Base-by-base conservation (phyloP, 148 eudicot genomes). In the Vaccinium macrocarpon region DNA sequence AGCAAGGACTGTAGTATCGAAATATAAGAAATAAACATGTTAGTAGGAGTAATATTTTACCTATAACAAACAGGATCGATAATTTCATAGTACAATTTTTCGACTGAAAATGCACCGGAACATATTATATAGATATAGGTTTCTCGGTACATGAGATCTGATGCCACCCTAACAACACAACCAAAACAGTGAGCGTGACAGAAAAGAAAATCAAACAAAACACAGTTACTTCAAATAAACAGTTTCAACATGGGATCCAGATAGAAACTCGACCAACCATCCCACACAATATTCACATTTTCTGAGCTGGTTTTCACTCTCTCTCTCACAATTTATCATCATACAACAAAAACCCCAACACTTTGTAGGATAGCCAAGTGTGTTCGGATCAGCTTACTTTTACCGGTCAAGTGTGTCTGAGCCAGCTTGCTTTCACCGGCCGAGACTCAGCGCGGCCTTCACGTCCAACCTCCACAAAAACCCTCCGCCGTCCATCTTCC, bases 391-490 rank as follows among this genome's bases (percentile, higher is more conserved):
- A 35, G 38, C 38, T 35, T 35, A 1, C 55, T 50, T 35, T 86
- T 59, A 91, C 86, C 89, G 38, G 38, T 35, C 38, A 35, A 2
- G 38, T 35, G 38, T 35, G 38, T 35, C 38, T 2, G 2, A 35
- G 38, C 38, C 38, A 35, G 14, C 12, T 27, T 10, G 55, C 55
- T 50, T 35, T 86, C 53, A 91, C 86, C 90, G 90, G 4, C 95
- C 93, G 83, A 92, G 86, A 51, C 89, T 66, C 0, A 96, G 93
- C 0, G 99, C 98, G 51, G 98, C 93, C 16, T 93, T 87, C 0
- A 90, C 87, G 59, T 96, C 99, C 56, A 96, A 84, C 82, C 99
- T 85, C 99, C 99, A 96, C 81, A 95, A 98, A 86, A 90, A 92
- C 11, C 97, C 99, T 1, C 97, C 98, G 72, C 90, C 81, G 76